phyloP scores from a whole-genome alignment of 2,329 filamentous ascomycete species.

The Elsinoe necatrix region DNA sequence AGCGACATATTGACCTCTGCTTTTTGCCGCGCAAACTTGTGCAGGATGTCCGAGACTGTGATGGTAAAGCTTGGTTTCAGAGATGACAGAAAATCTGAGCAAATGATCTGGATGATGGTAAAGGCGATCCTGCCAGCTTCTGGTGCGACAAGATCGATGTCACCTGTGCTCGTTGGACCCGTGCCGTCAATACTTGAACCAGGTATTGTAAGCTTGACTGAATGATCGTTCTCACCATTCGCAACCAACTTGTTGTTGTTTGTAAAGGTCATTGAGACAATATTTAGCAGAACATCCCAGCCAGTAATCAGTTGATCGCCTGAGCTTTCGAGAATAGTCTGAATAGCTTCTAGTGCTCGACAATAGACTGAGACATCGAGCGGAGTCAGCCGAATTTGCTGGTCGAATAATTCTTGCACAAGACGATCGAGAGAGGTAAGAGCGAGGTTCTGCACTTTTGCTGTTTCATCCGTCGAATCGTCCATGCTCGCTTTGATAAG shows the following conservation, averaged over 20 bases:
- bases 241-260: conserved; percentile 17
- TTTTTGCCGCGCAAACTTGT: conserved; percentile 78
- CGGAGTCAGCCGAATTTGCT: conserved; percentile 23
- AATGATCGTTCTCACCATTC: background rate
- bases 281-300: conserved; percentile 78
- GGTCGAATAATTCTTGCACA: conserved; percentile 32
- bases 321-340: conserved; percentile 74
- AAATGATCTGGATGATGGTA: conserved; percentile 80
- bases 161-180: background rate
- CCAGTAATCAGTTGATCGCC: conserved; percentile 75
- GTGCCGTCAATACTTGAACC: background rate
- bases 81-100: conserved; percentile 81
- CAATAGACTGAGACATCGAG: conserved; percentile 51
- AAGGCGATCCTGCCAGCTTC: conserved; percentile 81
- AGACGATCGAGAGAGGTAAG: conserved; percentile 37
- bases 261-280: conserved; percentile 72
- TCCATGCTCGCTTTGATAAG: conserved; percentile 46
- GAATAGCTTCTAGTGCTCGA: conserved; percentile 57
- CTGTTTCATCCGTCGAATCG: conserved; percentile 34
- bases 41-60: conserved; percentile 78
- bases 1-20: conserved; percentile 93
- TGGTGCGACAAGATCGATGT: conserved; percentile 47
- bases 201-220: background rate
- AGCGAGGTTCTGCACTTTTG: conserved; percentile 26
- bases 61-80: conserved; percentile 61